phyloP scores from a whole-genome alignment of 2,329 filamentous ascomycete species.

The Chaetomiaceae sp. region DNA sequence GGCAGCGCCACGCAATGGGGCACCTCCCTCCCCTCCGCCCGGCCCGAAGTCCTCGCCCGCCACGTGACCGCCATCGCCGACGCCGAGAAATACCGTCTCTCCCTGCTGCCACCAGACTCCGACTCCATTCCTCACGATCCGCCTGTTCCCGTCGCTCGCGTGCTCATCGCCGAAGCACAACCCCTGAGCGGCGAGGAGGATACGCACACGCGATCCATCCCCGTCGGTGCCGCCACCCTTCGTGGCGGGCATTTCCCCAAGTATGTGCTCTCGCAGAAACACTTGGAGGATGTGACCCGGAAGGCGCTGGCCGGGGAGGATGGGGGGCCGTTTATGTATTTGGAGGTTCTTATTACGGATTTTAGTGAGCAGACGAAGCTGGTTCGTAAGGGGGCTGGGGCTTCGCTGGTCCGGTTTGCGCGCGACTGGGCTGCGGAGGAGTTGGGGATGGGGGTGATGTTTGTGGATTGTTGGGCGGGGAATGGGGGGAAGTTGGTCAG shows the following conservation, averaged over 20 bases:
- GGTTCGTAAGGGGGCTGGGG: constrained; percentile 11
- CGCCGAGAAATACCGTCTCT: not conserved
- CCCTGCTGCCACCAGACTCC: no score
- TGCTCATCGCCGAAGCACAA: constrained; percentile 9
- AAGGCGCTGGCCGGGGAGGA: not conserved
- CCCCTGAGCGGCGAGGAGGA: not conserved
- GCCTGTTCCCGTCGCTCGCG: no score
- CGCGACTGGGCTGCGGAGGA: constrained; percentile 7
- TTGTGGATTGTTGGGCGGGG: constrained; percentile 16
- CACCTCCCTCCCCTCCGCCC: not conserved
- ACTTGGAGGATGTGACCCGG: not conserved
- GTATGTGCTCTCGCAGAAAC: constrained; percentile 6
- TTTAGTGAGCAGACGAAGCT: constrained; percentile 6
- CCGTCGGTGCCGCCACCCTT: constrained; percentile 8
- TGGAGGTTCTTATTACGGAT: constrained; percentile 10
- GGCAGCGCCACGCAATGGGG: constrained; percentile 16
- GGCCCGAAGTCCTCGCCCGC: constrained; percentile 1
- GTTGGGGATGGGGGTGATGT: constrained; percentile 11
- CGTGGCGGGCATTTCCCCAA: constrained; percentile 1
- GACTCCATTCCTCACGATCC: no score
- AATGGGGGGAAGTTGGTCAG: constrained; percentile 11
- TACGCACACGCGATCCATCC: not conserved
- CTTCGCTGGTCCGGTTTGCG: constrained; percentile 7
- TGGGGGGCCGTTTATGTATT: constrained; percentile 7
- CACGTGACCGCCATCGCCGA: constrained; percentile 10